Evolutionary conservation across 768 basidiomycete species (phyloP).

Genomic region (Tricholoma flavovirens): DNA sequence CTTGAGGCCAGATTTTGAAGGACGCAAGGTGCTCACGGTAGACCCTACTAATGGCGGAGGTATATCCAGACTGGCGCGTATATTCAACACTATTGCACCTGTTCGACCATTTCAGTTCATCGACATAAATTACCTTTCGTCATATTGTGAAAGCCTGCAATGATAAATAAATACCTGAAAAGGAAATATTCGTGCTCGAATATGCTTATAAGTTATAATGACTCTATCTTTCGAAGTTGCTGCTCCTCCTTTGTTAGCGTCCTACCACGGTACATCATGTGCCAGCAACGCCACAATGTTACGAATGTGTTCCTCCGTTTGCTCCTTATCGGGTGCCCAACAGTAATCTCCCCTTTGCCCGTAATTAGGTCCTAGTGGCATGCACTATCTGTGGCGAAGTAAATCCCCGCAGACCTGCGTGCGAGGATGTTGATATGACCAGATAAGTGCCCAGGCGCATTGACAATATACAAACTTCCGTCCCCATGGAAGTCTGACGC

Average conservation of each 20-base stretch:
- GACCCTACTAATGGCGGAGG: neutral
- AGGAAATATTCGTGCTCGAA: no score
- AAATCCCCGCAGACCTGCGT: no score
- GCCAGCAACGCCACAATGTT: conserved; percentile 36
- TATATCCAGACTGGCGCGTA: neutral
- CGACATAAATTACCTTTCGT: conserved; percentile 28
- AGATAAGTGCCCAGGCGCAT: conserved; percentile 50
- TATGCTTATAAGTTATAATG: no score
- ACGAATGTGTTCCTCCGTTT: conserved; percentile 36
- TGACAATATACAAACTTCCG: conserved; percentile 54
- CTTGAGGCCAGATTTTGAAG: conserved; percentile 13
- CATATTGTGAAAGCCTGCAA: no score
- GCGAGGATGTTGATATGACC: conserved; percentile 53
- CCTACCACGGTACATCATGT: conserved; percentile 51
- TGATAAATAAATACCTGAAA: no score
- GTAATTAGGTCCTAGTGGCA: conserved; percentile 50
- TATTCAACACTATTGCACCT: neutral
- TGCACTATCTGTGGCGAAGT: conserved; percentile 57
- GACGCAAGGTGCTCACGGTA: no score
- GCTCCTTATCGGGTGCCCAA: conserved; percentile 42
- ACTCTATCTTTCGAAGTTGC: no score
- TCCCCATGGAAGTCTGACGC: conserved; percentile 52
- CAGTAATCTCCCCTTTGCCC: conserved; percentile 35
- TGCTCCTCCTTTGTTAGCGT: conserved; percentile 39
- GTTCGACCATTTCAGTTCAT: neutral